Conservation (phyloP, 305 asterid species). For the Solanum chacoense region DNA sequence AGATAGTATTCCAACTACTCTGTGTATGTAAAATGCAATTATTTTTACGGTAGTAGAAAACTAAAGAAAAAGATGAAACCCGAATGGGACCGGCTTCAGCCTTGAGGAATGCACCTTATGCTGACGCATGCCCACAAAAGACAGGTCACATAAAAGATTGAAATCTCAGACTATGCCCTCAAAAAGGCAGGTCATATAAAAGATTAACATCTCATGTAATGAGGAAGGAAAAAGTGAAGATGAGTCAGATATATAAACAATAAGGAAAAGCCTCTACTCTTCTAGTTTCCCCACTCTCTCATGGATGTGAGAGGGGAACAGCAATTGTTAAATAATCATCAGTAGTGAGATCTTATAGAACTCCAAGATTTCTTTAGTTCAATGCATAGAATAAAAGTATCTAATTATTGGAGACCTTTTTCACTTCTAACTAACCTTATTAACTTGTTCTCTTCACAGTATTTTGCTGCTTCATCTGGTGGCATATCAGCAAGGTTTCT, state of each 20-base stretch:
- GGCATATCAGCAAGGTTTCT: slow-evolving; percentile 74
- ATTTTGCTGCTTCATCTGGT: slow-evolving; percentile 80
- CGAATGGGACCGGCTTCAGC: neutral
- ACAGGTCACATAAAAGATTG: neutral
- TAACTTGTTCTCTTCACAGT: slow-evolving; percentile 90
- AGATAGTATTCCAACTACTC: neutral
- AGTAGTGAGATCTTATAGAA: neutral
- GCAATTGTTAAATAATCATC: neutral
- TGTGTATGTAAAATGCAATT: neutral
- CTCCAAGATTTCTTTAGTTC: neutral
- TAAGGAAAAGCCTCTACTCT: neutral
- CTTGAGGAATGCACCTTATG: neutral
- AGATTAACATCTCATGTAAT: neutral
- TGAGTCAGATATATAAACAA: neutral
- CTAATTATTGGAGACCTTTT: neutral
- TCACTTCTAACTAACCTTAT: slow-evolving; percentile 51
- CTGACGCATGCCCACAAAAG: neutral
- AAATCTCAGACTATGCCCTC: neutral
- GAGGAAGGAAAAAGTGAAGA: neutral
- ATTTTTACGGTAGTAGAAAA: neutral
- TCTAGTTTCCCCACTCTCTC: neutral
- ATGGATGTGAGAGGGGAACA: neutral
- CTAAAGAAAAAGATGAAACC: neutral
- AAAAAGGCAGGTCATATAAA: neutral
- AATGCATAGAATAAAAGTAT: neutral